Conservation (phyloP, 768 basidiomycete species). For the Trametopsis cervina region DNA sequence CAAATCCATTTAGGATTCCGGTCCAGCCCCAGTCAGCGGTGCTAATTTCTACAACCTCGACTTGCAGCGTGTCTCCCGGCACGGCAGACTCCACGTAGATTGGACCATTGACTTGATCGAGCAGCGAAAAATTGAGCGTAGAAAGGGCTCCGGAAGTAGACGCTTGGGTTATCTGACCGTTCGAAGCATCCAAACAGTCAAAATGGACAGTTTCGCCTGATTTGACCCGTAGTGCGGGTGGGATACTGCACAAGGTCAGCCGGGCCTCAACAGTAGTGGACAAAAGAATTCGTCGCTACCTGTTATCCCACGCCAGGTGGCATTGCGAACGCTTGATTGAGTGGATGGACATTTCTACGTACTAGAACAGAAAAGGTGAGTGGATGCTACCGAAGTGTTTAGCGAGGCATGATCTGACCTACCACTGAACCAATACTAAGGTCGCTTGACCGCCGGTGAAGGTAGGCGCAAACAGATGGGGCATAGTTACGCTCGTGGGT, state of each 20-base stretch:
- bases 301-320: slow-evolving; percentile 57
- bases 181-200: slow-evolving; percentile 59
- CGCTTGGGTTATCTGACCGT: slow-evolving; percentile 44
- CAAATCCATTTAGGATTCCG: slow-evolving; percentile 51
- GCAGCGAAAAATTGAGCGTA: slow-evolving; percentile 37
- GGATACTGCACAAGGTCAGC: too few relatives aligned
- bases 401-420: too few relatives aligned
- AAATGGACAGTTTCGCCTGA: slow-evolving; percentile 52
- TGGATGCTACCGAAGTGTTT: too few relatives aligned
- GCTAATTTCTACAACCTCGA: slow-evolving; percentile 46
- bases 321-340: slow-evolving; percentile 42
- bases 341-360: slow-evolving; percentile 53
- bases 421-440: too few relatives aligned
- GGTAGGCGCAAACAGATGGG: too few relatives aligned
- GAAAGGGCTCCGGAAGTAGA: slow-evolving; percentile 32
- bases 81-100: slow-evolving; percentile 44
- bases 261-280: too few relatives aligned
- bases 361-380: too few relatives aligned
- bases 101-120: slow-evolving; percentile 57
- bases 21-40: slow-evolving; percentile 62
- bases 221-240: slow-evolving; percentile 39
- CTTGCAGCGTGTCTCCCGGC: slow-evolving; percentile 52
- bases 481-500: too few relatives aligned
- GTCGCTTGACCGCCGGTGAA: too few relatives aligned
- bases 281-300: too few relatives aligned